These are phyloP conservation scores for Mycena pura DNA, from an alignment of 768 basidiomycete species.

Conservation along the genomic window DNA sequence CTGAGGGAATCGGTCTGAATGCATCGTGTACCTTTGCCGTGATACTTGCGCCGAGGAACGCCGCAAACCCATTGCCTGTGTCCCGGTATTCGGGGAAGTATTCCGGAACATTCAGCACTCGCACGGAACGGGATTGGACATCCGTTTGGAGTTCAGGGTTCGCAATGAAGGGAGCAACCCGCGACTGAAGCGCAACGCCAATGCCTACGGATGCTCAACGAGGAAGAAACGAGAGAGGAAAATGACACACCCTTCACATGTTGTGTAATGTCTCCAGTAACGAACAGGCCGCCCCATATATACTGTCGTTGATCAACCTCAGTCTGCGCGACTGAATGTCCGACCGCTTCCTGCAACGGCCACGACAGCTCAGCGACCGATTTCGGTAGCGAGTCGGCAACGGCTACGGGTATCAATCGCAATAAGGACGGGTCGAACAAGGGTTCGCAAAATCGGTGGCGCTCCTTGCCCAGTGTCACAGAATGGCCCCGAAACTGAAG, in stretches of 20 bases:
- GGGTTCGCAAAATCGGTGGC: slow-evolving; percentile 91
- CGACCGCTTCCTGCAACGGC: slow-evolving; percentile 73
- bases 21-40: slow-evolving; percentile 72
- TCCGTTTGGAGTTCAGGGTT: slow-evolving; percentile 73
- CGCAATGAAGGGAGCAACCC: slow-evolving; percentile 66
- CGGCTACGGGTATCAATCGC: slow-evolving; percentile 36
- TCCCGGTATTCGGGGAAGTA: slow-evolving; percentile 93
- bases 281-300: slow-evolving; percentile 80
- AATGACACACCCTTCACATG: slow-evolving; percentile 70
- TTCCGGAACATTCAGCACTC: slow-evolving; percentile 76
- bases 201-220: slow-evolving; percentile 51
- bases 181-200: slow-evolving; percentile 71
- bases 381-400: slow-evolving; percentile 27
- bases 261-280: slow-evolving; percentile 79
- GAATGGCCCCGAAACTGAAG: slow-evolving; percentile 74
- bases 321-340: slow-evolving; percentile 61
- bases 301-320: slow-evolving; percentile 73
- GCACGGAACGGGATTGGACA: slow-evolving; percentile 70
- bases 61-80: slow-evolving; percentile 80
- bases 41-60: slow-evolving; percentile 84
- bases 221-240: neutral
- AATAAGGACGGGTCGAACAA: slow-evolving; percentile 78
- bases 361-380: slow-evolving; percentile 37
- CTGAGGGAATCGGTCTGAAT: neutral
- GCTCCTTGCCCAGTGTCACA: slow-evolving; percentile 83